Evolutionary conservation across 1,284 basidiomycete genomes (phyloP).

Genomic region (Mycena sp.): DNA sequence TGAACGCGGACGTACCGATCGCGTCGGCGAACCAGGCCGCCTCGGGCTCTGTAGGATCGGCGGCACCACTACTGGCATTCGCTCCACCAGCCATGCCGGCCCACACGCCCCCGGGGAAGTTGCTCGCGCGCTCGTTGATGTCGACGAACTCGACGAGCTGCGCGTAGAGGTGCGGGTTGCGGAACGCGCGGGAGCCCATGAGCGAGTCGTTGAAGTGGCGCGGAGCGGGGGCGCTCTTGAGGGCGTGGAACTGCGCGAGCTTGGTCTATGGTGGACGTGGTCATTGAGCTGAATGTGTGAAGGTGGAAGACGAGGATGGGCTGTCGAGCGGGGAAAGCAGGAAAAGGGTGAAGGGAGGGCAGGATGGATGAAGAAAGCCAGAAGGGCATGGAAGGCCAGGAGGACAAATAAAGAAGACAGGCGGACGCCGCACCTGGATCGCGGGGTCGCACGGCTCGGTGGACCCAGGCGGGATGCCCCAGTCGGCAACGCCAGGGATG

Average conservation of each 20-base stretch:
- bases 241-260: constrained; percentile 75
- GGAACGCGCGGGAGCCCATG: constrained; percentile 89
- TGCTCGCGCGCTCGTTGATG: constrained; percentile 86
- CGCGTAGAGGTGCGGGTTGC: constrained; percentile 93
- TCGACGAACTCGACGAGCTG: constrained; percentile 93
- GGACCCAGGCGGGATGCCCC: constrained; percentile 81
- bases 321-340: too few relatives aligned
- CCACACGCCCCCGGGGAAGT: constrained; percentile 79
- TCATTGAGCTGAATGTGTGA: not conserved
- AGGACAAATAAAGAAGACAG: too few relatives aligned
- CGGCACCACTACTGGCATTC: too few relatives aligned
- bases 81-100: too few relatives aligned
- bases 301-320: not conserved
- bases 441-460: constrained; percentile 64
- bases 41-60: constrained; percentile 60
- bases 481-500: constrained; percentile 71
- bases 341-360: too few relatives aligned
- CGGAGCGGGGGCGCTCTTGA: constrained; percentile 72
- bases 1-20: constrained; percentile 62
- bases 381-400: too few relatives aligned
- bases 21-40: constrained; percentile 73
- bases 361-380: too few relatives aligned
- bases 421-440: constrained; percentile 59
- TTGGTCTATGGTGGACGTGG: constrained; percentile 64
- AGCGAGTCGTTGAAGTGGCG: constrained; percentile 96